Base-by-base conservation (phyloP, 2,329 filamentous ascomycete genomes). In the Penicillium sp. region DNA sequence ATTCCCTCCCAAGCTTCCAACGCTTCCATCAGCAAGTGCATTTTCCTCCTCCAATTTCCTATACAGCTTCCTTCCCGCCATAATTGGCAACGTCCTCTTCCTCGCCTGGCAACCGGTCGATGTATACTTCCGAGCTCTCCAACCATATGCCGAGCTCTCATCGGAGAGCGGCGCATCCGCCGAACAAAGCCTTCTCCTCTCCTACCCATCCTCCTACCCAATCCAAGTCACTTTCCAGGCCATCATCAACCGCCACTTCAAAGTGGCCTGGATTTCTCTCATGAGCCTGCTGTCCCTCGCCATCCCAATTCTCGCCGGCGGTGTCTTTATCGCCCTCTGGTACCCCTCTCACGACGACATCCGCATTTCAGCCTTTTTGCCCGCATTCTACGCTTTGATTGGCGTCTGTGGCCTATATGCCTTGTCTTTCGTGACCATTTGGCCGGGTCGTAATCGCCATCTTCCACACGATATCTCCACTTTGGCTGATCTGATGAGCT, bases 11-110 rank as follows among this genome's bases (percentile, higher is more conserved):
- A 77, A 81, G 7, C 77, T 96, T 1, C 76, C 80, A 10, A 85
- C 87, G 0, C 77, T 79, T 3, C 84, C 90, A 1, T 77, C 82
- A 4, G 66, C 74, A 0, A 78, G 78, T 26, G 89, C 88, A 17
- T 97, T 95, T 73, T 95, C 90, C 1, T 80, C 89, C 0, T 90
- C 91, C 47, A 91, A 96, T 73, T 97, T 97, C 75, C 76, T 96
- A 48, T 97, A 91, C 76, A 84, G 82, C 61, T 87, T 88, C 61
- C 69, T 88, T 19, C 85, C 85, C 0, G 75, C 80, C 0, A 55
- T 85, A 4, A 79, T 87, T 38, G 85, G 80, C 1, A 83, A 79
- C 51, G 66, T 86, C 31, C 75, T 86, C 41, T 84, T 86, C 67
- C 80, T 87, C 22, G 72, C 78, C 49, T 82, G 83, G 75, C 78